Conservation (phyloP, 2,329 filamentous ascomycete genomes). For the Diaporthe eres region DNA sequence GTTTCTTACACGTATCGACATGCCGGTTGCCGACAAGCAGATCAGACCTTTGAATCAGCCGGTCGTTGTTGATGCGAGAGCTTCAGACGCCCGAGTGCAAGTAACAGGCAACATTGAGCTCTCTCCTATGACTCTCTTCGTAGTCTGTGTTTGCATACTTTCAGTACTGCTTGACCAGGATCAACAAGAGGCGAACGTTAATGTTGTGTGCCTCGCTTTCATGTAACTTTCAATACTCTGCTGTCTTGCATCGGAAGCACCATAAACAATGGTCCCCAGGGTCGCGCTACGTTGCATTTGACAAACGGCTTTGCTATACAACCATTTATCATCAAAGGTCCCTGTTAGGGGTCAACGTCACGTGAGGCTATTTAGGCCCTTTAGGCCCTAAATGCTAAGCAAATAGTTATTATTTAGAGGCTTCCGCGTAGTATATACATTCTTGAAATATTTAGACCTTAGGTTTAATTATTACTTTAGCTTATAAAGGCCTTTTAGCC, state of each 20-base stretch:
- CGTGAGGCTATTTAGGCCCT: no score
- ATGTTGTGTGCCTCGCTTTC: no score
- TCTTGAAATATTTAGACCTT: no score
- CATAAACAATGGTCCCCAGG: background rate
- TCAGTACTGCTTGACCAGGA: no score
- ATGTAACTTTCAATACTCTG: background rate
- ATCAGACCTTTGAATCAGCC: background rate
- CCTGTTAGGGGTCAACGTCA: background rate
- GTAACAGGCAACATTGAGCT: no score
- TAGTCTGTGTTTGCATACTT: no score
- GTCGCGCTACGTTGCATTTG: background rate
- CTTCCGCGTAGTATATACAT: no score
- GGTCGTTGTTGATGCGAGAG: background rate
- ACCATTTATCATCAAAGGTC: background rate
- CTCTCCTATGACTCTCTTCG: background rate
- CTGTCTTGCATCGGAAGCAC: background rate
- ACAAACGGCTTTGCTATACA: background rate
- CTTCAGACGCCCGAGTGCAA: background rate
- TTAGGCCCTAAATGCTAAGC: no score
- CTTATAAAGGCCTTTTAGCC: no score
- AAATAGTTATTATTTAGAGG: no score
- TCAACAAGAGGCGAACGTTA: no score
- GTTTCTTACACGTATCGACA: background rate
- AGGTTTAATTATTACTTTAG: no score
- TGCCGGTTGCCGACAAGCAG: background rate